Base-by-base conservation (phyloP, 2,329 filamentous ascomycete genomes). In the Cladophialophora carrionii region DNA sequence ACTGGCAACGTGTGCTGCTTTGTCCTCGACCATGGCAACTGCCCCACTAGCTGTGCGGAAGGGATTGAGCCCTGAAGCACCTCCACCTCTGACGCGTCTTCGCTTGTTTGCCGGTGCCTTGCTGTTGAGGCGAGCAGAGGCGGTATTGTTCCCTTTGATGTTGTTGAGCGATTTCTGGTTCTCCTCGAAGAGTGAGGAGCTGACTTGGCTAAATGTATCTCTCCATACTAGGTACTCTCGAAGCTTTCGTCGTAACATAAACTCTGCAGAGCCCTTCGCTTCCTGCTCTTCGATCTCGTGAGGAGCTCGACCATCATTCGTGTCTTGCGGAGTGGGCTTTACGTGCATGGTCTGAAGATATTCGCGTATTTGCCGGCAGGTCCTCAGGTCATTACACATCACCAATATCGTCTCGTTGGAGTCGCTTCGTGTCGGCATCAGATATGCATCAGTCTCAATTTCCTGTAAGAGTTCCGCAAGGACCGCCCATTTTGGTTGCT, bases 401-500 rank as follows among this genome's bases (percentile, higher is more conserved):
- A 99, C 91, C 37, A 99, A 80, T 57, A 96, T 92, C 2, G 91
- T 91, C n/a, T 91, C 90, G 74, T 92, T 96, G 0, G 92, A 96
- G 72, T 92, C 91, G 75, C 95, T 92, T n/a, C 83, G 79, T 8
- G 83, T 80, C 5, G 91, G 90, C 68, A 96, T 93, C 73, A 96
- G 89, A 75, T 96, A 95, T 17, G 92, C 83, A 73, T 96, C 93
- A 60, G 89, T 87, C 73, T 98, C 95, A 71, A 99, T 96, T 77
- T 99, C 95, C 68, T 94, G 89, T 4, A 99, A 80, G 0, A 97
- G 88, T 63, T 97, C 92, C n/a, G 91, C 89, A 20, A 99, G 81
- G 17, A 96, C 82, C 29, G 83, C 83, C 95, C 95, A 99, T 75
- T 99, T 99, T 2, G 95, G 95, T 71, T 96, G 88, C 75, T 97